These are phyloP conservation scores for Dipteronia sinensis DNA, from an alignment of 345 rosid species.

Conservation along the genomic window DNA sequence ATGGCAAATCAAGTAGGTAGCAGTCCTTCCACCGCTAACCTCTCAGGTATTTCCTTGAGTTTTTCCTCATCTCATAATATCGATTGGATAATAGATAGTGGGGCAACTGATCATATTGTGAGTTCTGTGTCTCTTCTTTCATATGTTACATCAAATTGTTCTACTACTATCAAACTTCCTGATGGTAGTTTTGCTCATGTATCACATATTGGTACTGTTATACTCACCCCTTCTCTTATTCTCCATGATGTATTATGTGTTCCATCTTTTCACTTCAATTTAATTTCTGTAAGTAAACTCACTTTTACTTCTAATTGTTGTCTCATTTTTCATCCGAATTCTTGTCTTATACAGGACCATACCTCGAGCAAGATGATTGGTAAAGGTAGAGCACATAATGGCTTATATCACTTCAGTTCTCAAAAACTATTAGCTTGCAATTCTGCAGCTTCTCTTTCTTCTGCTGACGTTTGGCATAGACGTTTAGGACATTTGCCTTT, in stretches of 20 bases:
- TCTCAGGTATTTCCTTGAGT: too few species aligned
- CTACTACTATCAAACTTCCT: background rate
- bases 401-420: too few species aligned
- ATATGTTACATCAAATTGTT: background rate
- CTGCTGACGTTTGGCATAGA: too few species aligned
- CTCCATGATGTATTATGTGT: background rate
- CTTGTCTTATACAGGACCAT: background rate
- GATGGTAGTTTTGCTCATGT: background rate
- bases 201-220: background rate
- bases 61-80: too few species aligned
- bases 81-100: background rate
- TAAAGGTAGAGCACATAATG: too few species aligned
- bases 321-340: background rate
- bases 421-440: too few species aligned
- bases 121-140: background rate
- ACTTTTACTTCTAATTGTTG: background rate
- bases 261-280: background rate
- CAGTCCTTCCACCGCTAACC: too few species aligned
- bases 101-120: background rate
- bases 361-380: constrained; percentile 2
- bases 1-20: too few species aligned
- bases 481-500: too few species aligned
- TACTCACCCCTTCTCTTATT: background rate
- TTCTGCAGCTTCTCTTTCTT: too few species aligned
- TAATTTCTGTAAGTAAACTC: background rate